A percentile compares a stretch with the other conserved stretches of the same genome.
Conservation (phyloP, 2,329 filamentous ascomycete species). For the Dactylella cylindrospora region DNA sequence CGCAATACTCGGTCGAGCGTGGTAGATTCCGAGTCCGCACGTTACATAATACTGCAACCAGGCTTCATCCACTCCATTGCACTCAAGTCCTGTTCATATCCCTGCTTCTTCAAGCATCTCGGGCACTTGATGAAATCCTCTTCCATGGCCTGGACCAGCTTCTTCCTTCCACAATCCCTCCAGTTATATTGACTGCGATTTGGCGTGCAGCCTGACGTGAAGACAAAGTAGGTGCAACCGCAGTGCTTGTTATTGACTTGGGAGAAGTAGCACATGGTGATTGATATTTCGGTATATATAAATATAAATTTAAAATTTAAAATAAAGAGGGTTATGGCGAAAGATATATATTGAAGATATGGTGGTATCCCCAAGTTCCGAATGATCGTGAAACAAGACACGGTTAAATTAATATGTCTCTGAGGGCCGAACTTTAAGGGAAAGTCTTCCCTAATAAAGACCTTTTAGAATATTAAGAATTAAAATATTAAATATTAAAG, state of each 20-base stretch:
- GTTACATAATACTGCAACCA: constrained; percentile 29
- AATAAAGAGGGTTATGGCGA: no score
- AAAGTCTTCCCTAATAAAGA: no score
- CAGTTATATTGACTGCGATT: constrained; percentile 38
- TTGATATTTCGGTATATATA: no score
- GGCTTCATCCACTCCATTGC: constrained; percentile 43
- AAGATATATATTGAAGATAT: constrained; percentile 10
- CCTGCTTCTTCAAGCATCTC: constrained; percentile 32
- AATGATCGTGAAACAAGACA: no score
- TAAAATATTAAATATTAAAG: constrained; percentile 17
- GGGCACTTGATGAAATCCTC: constrained; percentile 36
- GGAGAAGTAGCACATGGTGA: constrained; percentile 41
- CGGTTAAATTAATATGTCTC: constrained; percentile 1
- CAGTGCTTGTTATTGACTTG: constrained; percentile 38
- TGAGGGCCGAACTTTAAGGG: no score
- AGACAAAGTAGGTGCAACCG: constrained; percentile 40
- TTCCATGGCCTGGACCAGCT: constrained; percentile 36
- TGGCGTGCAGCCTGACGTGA: constrained; percentile 32
- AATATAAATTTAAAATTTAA: no score
- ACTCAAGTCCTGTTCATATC: constrained; percentile 28
- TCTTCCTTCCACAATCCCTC: constrained; percentile 38
- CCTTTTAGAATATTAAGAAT: background rate
- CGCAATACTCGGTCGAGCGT: no score
- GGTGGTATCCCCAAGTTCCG: no score
- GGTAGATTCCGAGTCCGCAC: background rate